phyloP scores from a whole-genome alignment of 23 red algal species.

The Gracilaria gracilis region DNA sequence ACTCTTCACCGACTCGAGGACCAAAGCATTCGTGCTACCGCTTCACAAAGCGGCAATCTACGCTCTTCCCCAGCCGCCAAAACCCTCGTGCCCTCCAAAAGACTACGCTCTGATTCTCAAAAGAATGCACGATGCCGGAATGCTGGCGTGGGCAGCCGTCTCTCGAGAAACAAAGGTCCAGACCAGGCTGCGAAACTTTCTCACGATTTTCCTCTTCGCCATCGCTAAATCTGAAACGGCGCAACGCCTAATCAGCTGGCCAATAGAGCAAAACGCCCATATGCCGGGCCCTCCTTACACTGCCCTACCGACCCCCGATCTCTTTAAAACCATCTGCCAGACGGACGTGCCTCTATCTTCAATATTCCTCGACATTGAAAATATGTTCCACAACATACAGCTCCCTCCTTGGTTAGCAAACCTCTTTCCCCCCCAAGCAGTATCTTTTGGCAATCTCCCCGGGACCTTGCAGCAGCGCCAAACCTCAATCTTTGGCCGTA shows the following conservation, averaged over 20 bases:
- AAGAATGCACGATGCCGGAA: too few relatives aligned
- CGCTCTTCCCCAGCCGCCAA: too few relatives aligned
- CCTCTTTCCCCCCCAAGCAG: background rate
- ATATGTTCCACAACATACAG: constrained; percentile 34
- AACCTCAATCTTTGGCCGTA: background rate
- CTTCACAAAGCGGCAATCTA: too few relatives aligned
- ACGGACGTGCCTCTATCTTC: background rate
- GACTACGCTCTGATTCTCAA: too few relatives aligned
- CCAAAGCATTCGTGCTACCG: too few relatives aligned
- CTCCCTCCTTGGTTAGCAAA: constrained; percentile 1
- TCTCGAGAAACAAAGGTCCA: too few relatives aligned
- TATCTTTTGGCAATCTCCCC: constrained; percentile 6
- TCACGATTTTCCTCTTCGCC: background rate
- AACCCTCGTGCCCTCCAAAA: too few relatives aligned
- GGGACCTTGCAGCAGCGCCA: background rate
- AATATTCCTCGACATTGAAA: constrained; percentile 30
- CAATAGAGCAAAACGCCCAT: background rate
- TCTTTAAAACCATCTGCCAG: constrained; percentile 7
- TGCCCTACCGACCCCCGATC: background rate
- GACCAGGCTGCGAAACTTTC: too few relatives aligned
- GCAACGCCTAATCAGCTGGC: constrained; percentile 26
- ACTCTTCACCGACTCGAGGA: too few relatives aligned
- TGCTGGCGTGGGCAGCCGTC: too few relatives aligned
- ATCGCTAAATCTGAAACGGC: background rate
- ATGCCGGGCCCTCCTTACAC: constrained; percentile 28